phyloP scores from a whole-genome alignment of 164 flowering plant genomes.

The Berberis thunbergii region DNA sequence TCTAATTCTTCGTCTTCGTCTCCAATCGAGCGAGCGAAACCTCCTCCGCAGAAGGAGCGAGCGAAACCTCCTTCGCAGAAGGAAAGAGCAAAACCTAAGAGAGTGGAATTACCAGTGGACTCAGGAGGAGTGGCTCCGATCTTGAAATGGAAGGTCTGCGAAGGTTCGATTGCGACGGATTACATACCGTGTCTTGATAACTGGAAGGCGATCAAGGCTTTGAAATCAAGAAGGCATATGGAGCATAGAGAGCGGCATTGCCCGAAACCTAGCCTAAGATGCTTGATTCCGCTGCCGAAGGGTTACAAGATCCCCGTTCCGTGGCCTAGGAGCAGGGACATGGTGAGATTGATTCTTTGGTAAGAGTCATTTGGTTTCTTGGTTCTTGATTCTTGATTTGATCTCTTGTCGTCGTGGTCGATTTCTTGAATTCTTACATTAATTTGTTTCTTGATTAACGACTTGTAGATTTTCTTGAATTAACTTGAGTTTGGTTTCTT shows the following conservation, averaged over 20 bases:
- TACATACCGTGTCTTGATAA: conserved; percentile 92
- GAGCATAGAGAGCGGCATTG: conserved; percentile 93
- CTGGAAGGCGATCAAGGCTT: conserved; percentile 52
- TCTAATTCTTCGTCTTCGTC: not conserved
- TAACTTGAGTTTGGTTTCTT: too few species aligned
- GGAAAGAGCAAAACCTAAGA: not conserved
- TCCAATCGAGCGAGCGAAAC: not conserved
- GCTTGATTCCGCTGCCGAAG: conserved; percentile 69
- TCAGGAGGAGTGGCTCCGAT: not conserved
- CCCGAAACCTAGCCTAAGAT: conserved; percentile 45
- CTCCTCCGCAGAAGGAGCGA: too few species aligned
- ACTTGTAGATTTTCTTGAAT: too few species aligned
- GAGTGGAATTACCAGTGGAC: not conserved
- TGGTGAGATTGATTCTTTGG: conserved; percentile 78
- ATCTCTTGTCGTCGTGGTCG: too few species aligned
- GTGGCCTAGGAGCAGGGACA: conserved; percentile 96
- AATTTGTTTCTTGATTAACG: too few species aligned
- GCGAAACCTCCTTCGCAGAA: too few species aligned
- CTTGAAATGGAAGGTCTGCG: conserved; percentile 41
- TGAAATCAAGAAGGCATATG: conserved; percentile 59
- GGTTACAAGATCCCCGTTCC: conserved; percentile 64
- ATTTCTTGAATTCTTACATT: too few species aligned
- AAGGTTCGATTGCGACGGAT: conserved; percentile 45
- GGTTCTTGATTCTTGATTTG: too few species aligned
- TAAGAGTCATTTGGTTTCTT: conserved; percentile 27